Percentiles rank a stretch among this genome's conserved stretches.
Evolutionary conservation across 139 green algal genomes (phyloP).

Genomic region (Spirogloea muscicola): DNA sequence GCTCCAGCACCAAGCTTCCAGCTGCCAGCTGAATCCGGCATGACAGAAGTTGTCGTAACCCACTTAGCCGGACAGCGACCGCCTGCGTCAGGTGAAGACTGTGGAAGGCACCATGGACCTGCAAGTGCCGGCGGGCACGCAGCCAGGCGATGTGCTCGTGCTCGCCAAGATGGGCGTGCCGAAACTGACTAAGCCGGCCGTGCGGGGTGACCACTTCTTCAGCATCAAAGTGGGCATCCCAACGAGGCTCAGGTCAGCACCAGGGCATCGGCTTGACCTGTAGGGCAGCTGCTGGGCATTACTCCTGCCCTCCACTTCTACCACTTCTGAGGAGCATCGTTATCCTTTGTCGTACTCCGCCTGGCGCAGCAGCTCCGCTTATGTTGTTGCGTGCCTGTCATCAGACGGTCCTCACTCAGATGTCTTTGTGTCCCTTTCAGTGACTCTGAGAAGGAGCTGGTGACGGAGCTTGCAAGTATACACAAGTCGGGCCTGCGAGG

Average conservation of each 20-base stretch:
- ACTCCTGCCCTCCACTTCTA: neutral
- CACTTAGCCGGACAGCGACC: too few relatives aligned
- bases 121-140: constrained; percentile 85
- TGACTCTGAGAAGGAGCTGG: constrained; percentile 9
- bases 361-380: neutral
- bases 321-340: too few relatives aligned
- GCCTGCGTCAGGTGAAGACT: constrained; percentile 64
- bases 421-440: constrained; percentile 8
- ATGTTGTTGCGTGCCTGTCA: neutral
- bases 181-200: constrained; percentile 61
- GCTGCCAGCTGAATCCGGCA: neutral
- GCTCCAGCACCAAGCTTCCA: neutral
- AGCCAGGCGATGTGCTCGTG: constrained; percentile 94
- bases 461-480: constrained; percentile 5
- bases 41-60: too few relatives aligned
- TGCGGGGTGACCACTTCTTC: constrained; percentile 43
- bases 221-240: constrained; percentile 38
- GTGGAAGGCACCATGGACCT: constrained; percentile 93
- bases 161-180: constrained; percentile 94
- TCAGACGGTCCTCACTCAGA: neutral
- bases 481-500: constrained; percentile 26
- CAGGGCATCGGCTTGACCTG: neutral
- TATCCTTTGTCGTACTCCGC: neutral
- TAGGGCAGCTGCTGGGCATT: neutral
- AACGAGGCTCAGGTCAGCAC: constrained; percentile 21